These are phyloP conservation scores for Sporisorium scitamineum DNA, from an alignment of 1,284 basidiomycete genomes.

Conservation along the genomic window DNA sequence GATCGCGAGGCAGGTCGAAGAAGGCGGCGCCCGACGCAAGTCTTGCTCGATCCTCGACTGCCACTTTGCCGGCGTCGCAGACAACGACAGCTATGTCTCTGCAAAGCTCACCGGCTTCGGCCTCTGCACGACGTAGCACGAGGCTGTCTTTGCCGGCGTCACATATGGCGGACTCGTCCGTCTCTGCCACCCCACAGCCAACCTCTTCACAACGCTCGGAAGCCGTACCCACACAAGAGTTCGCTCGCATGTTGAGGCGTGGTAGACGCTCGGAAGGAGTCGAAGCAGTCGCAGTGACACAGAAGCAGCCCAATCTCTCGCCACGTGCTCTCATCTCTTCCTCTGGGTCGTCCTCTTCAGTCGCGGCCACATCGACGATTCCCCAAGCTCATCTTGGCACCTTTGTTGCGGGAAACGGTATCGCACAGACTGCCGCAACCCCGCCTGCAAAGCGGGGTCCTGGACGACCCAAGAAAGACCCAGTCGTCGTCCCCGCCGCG, in stretches of 20 bases:
- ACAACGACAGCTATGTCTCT: background rate
- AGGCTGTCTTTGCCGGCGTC: constrained; percentile 25
- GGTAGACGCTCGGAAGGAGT: constrained; percentile 10
- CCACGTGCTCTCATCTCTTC: background rate
- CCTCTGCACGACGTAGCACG: constrained; percentile 25
- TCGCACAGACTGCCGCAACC: background rate
- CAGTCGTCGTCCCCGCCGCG: background rate
- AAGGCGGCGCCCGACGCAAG: constrained; percentile 13
- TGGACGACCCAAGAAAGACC: constrained; percentile 17
- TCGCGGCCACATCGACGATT: background rate
- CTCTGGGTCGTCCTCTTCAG: background rate
- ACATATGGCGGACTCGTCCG: background rate
- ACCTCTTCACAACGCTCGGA: background rate
- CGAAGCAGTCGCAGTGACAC: background rate
- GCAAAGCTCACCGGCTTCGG: constrained; percentile 2
- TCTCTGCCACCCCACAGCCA: background rate
- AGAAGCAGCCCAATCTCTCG: background rate
- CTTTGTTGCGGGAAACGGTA: background rate
- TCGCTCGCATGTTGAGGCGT: background rate
- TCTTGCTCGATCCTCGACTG: background rate
- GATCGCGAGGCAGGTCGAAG: constrained; percentile 19
- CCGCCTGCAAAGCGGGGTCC: constrained; percentile 28
- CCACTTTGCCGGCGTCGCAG: background rate
- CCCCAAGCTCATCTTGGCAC: background rate
- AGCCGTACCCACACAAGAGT: constrained; percentile 1